These are phyloP conservation scores for Nemania sp. DNA, from an alignment of 2,329 filamentous ascomycete genomes.

Conservation along the genomic window DNA sequence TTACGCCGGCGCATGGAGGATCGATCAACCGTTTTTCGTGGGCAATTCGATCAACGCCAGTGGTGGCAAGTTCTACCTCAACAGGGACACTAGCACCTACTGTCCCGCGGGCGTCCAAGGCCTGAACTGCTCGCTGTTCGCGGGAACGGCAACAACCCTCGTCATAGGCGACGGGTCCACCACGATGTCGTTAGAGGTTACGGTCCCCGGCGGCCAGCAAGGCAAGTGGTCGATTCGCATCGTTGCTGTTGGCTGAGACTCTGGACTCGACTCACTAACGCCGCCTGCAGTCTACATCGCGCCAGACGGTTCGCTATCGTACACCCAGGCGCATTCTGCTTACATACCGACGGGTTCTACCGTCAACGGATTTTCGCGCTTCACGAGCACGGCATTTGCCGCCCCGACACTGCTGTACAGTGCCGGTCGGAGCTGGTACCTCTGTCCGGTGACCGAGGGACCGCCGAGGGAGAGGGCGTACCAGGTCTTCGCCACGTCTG, in stretches of 20 bases:
- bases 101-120: conserved; percentile 24
- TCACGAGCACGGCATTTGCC: conserved; percentile 21
- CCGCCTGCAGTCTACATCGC: conserved; percentile 30
- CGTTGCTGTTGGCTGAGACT: not conserved
- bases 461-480: conserved; percentile 29
- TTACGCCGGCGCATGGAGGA: conserved; percentile 28
- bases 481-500: conserved; percentile 23
- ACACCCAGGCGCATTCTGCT: conserved; percentile 30
- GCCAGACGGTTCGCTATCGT: conserved; percentile 32
- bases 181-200: conserved; percentile 24
- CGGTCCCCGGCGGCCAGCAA: conserved; percentile 34
- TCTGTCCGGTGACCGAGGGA: conserved; percentile 29
- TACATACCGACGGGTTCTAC: conserved; percentile 25
- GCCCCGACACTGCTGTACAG: conserved; percentile 14
- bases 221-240: conserved; percentile 12
- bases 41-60: conserved; percentile 31
- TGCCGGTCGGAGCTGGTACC: conserved; percentile 6
- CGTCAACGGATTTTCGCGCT: conserved; percentile 25
- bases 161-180: conserved; percentile 20
- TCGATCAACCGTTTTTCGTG: conserved; percentile 13
- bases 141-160: conserved; percentile 28
- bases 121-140: conserved; percentile 28
- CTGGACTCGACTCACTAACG: not conserved
- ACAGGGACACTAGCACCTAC: conserved; percentile 29
- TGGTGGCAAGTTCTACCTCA: conserved; percentile 34